A percentile compares a stretch with the other conserved stretches of the same genome.
phyloP scores from a whole-genome alignment of 352 stramenopile genomes.

The Discostella stelligera region DNA sequence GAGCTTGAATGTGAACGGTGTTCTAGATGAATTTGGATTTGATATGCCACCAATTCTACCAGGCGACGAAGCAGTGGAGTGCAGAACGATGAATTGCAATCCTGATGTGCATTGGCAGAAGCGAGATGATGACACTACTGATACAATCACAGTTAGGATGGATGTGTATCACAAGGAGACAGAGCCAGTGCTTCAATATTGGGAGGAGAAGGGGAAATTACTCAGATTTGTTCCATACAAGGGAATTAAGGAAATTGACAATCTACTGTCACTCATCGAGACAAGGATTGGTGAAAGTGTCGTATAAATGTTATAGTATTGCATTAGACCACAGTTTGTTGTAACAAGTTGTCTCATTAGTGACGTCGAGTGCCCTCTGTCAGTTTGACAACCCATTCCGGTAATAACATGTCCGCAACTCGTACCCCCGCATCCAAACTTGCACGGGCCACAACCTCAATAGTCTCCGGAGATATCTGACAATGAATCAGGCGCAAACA shows the following conservation, averaged over 20 bases:
- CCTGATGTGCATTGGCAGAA: conserved; percentile 51
- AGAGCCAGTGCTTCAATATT: conserved; percentile 67
- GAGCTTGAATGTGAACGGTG: conserved; percentile 69
- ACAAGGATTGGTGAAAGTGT: neutral
- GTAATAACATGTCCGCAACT: conserved; percentile 67
- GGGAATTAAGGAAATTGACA: conserved; percentile 65
- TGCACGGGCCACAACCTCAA: conserved; percentile 86
- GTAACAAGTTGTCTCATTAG: neutral
- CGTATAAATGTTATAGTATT: neutral
- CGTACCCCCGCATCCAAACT: conserved; percentile 57
- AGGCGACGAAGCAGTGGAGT: conserved; percentile 15
- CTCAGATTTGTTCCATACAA: conserved; percentile 65
- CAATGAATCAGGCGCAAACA: conserved; percentile 87
- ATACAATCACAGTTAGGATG: conserved; percentile 62
- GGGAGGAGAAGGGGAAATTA: conserved; percentile 42
- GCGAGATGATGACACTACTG: conserved; percentile 68
- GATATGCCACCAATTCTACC: conserved; percentile 68
- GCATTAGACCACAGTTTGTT: neutral
- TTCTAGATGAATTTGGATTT: conserved; percentile 58
- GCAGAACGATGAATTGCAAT: conserved; percentile 33
- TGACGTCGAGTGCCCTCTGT: conserved; percentile 56
- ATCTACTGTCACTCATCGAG: conserved; percentile 25
- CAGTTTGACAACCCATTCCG: conserved; percentile 64
- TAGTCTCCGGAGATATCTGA: conserved; percentile 90
- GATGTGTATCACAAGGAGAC: conserved; percentile 62